Percentiles rank a stretch among this genome's conserved stretches.
Conservation (phyloP, 345 rosid genomes). For the Pistacia atlantica region DNA sequence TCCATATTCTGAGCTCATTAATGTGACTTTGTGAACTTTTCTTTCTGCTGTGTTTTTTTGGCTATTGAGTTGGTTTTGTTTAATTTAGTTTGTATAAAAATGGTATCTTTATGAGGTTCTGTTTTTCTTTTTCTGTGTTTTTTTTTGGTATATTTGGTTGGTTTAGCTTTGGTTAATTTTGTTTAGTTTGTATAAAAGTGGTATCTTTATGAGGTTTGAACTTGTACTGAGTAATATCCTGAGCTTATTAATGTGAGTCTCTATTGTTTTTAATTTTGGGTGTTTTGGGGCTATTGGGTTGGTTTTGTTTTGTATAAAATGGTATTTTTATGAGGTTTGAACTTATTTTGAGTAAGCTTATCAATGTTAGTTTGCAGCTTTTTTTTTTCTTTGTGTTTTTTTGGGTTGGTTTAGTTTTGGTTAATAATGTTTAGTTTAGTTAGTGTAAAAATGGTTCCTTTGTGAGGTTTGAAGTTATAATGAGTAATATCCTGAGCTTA, state of each 20-base stretch:
- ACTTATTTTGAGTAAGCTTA: not conserved
- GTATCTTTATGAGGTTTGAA: not conserved
- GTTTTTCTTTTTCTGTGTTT: not conserved
- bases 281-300: not conserved
- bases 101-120: not conserved
- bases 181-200: not conserved
- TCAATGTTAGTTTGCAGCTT: not conserved
- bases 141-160: not conserved
- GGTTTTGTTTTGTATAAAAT: too few relatives aligned
- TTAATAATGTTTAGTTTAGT: not conserved
- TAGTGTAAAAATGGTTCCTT: too few relatives aligned
- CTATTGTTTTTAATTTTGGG: too few relatives aligned
- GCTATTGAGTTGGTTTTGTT: not conserved
- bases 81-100: too few relatives aligned
- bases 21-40: constrained; percentile 40
- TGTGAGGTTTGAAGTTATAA: not conserved
- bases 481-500: not conserved
- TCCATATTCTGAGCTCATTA: constrained; percentile 79
- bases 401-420: not conserved
- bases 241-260: not conserved
- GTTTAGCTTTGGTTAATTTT: not conserved
- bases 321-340: too few relatives aligned
- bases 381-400: not conserved
- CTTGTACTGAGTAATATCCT: not conserved
- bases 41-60: not conserved